These are phyloP conservation scores for Ophiostoma tasmaniense DNA, from an alignment of 2,329 filamentous ascomycete species.

Conservation along the genomic window DNA sequence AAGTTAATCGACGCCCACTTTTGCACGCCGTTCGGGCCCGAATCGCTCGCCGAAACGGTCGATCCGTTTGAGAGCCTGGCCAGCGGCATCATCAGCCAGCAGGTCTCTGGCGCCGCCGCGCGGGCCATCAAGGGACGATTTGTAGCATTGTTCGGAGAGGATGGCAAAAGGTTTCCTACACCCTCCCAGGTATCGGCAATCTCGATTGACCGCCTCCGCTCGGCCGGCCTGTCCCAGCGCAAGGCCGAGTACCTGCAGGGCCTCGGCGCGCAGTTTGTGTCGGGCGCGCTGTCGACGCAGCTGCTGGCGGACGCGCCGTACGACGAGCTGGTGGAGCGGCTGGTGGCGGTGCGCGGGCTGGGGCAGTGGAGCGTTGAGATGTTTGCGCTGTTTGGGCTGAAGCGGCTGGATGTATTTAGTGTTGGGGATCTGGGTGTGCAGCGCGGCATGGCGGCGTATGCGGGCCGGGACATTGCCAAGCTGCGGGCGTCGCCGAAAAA, in stretches of 20 bases:
- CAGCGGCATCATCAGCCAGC: slow-evolving; percentile 89
- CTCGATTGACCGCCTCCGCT: slow-evolving; percentile 60
- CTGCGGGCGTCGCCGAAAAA: slow-evolving; percentile 48
- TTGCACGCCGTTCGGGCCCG: slow-evolving; percentile 71
- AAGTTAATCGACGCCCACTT: slow-evolving; percentile 63
- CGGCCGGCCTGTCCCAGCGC: slow-evolving; percentile 81
- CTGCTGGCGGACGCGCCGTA: slow-evolving; percentile 74
- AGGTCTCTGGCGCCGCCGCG: slow-evolving; percentile 89
- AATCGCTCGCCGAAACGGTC: slow-evolving; percentile 72
- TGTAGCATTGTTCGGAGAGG: slow-evolving; percentile 54
- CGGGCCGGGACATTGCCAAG: slow-evolving; percentile 74
- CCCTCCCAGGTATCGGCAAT: slow-evolving; percentile 62
- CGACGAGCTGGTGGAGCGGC: slow-evolving; percentile 71
- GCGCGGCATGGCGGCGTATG: slow-evolving; percentile 83
- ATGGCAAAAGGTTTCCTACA: slow-evolving; percentile 53
- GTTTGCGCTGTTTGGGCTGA: slow-evolving; percentile 95
- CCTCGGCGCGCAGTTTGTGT: slow-evolving; percentile 70
- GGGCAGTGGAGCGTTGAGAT: slow-evolving; percentile 93
- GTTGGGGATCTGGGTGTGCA: slow-evolving; percentile 90
- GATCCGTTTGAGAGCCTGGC: slow-evolving; percentile 80
- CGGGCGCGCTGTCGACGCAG: slow-evolving; percentile 63
- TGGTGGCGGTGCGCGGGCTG: slow-evolving; percentile 79
- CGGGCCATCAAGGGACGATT: slow-evolving; percentile 84
- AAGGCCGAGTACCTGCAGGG: slow-evolving; percentile 94
- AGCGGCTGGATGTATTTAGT: slow-evolving; percentile 88